phyloP scores from a whole-genome alignment of 345 rosid species.

The Draba incana region DNA sequence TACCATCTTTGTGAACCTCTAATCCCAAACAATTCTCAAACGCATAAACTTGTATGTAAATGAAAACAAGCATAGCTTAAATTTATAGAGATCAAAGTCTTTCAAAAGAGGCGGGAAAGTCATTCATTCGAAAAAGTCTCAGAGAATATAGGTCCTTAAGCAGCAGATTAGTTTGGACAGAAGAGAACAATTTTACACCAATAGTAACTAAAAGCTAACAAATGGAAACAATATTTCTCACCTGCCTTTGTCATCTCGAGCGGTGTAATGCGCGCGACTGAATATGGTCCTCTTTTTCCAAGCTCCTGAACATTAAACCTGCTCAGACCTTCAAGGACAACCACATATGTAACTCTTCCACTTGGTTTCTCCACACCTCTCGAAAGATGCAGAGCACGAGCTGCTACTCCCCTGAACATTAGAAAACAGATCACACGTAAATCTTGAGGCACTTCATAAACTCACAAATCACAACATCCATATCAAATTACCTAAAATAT shows the following conservation, averaged over 20 bases:
- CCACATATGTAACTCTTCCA: constrained; percentile 97
- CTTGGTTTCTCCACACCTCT: constrained; percentile 99
- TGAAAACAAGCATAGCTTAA: not conserved
- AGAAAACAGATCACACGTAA: constrained; percentile 19
- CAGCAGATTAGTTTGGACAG: not conserved
- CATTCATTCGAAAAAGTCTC: not conserved
- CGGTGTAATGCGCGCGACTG: constrained; percentile 83
- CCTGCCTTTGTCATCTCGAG: constrained; percentile 93
- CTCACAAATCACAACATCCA: not conserved
- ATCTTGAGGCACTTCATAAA: constrained; percentile 1
- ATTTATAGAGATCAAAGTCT: not conserved
- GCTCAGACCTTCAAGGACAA: constrained; percentile 96
- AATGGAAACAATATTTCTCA: constrained; percentile 40
- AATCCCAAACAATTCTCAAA: not conserved
- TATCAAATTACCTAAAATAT: not conserved
- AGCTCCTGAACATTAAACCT: constrained; percentile 94
- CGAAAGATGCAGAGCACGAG: constrained; percentile 95
- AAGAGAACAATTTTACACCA: constrained; percentile 2
- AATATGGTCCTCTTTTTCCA: constrained; percentile 86
- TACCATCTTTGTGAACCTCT: constrained; percentile 18
- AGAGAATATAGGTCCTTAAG: not conserved
- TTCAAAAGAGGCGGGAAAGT: constrained; percentile 14
- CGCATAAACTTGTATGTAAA: not conserved
- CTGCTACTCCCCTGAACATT: constrained; percentile 85
- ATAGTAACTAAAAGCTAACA: constrained; percentile 8